Base-by-base conservation (phyloP, 179 eudicot genomes). In the Monotropa hypopitys region DNA sequence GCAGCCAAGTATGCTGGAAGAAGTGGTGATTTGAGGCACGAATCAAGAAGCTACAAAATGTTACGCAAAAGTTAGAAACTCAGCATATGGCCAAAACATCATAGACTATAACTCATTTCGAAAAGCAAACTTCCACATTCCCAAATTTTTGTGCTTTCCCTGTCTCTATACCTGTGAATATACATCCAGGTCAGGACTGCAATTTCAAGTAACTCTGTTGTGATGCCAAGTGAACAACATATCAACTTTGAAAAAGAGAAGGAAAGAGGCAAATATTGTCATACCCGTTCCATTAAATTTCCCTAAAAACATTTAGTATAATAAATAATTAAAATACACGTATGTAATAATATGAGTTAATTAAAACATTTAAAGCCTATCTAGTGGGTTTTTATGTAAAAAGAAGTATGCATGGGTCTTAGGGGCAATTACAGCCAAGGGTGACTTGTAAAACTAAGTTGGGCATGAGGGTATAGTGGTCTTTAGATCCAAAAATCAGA, bases 1-100 rank as follows among this genome's bases (percentile, higher is more conserved):
- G 99, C 97, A 47, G 96, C 98, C 83, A 91, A 79, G 78, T 95
- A 90, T 76, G 98, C 99, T 33, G 99, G 91, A 82, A 95, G 96
- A 77, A 90, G 97, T 66, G 96, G 89, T 63, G 99, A 95, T 79
- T 90, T 93, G 84, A 95, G 83, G 82, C 98, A 95, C 45, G 92
- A 87, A 86, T 93, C 99, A 80, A 95, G 88, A 76, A 95, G 91
- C 99, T 95, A 82, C 87, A 84, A 35, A 76, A 59, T 40, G 35
- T 49, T 75, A 62, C 61, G 71, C 10, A 63, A 3, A 65, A 20
- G 38, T 71, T 67, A 77, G 54, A 78, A 54, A 69, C 32, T 53
- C 11, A 42, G 23, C 45, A n/a, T 12, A 20, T 7, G 28, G 38
- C 59, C 70, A 43, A 33, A 78, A 61, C 6, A 70, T 50, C 20